A percentile compares a stretch with the other conserved stretches of the same genome.
These are phyloP conservation scores for Fusarium euwallaceae DNA, from an alignment of 2,329 filamentous ascomycete species.

Conservation along the genomic window DNA sequence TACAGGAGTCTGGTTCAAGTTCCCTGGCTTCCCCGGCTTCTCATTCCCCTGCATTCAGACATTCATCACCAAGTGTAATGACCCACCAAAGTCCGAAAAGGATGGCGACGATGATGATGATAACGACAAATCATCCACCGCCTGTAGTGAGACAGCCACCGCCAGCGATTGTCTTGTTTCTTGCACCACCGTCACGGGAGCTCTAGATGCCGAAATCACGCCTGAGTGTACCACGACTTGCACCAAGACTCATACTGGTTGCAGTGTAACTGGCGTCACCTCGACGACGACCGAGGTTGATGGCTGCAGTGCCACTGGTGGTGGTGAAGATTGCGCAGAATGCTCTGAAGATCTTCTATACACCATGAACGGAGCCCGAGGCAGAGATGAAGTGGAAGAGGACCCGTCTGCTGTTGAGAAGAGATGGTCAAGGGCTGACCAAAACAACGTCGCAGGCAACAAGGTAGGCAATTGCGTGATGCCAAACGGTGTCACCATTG, in stretches of 20 bases:
- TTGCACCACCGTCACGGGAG: not conserved
- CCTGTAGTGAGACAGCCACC: not conserved
- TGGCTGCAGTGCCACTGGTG: not conserved
- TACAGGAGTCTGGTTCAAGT: not conserved
- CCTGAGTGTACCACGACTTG: not conserved
- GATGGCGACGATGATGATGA: not conserved
- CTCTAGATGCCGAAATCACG: not conserved
- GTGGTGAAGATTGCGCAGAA: not conserved
- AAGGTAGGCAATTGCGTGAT: not conserved
- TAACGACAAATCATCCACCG: not conserved
- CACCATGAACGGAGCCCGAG: not conserved
- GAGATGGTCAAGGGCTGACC: not conserved
- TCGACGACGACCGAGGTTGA: not conserved
- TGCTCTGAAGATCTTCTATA: not conserved
- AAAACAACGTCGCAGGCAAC: not conserved
- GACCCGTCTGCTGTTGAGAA: not conserved
- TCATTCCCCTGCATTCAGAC: not conserved
- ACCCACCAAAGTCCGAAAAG: not conserved
- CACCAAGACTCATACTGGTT: conserved; percentile 4
- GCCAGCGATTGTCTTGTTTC: conserved; percentile 7
- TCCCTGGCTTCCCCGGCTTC: not conserved
- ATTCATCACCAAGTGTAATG: not conserved
- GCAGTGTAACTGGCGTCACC: not conserved
- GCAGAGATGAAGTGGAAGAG: not conserved
- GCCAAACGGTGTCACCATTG: not conserved